Conservation (phyloP, 306 rosid genomes). For the Medicago truncatula region MtrunA17r5.0-ANR NC_053044.1:43742501-43743000, state of each 20-base stretch:
- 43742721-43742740: constrained; percentile 32
- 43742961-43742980: no score
- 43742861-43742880: no score
- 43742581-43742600: constrained; percentile 41
- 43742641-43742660: constrained; percentile 43
- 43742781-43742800: constrained; percentile 5
- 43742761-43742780: neutral
- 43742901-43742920: no score
- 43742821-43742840: constrained; percentile 1
- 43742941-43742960: no score
- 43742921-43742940: no score
- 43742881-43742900: no score
- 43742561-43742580: constrained; percentile 36
- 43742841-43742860: neutral
- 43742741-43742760: neutral
- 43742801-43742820: constrained; percentile 2
- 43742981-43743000: no score
- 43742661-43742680: constrained; percentile 50
- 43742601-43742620: constrained; percentile 53
- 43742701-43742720: constrained; percentile 53
- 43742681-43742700: constrained; percentile 66
- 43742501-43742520: constrained; percentile 40
- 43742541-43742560: constrained; percentile 61
- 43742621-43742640: constrained; percentile 51
- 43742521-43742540: constrained; percentile 63